phyloP scores from a whole-genome alignment of 148 eudicot species.

The Diospyros lotus region DNA sequence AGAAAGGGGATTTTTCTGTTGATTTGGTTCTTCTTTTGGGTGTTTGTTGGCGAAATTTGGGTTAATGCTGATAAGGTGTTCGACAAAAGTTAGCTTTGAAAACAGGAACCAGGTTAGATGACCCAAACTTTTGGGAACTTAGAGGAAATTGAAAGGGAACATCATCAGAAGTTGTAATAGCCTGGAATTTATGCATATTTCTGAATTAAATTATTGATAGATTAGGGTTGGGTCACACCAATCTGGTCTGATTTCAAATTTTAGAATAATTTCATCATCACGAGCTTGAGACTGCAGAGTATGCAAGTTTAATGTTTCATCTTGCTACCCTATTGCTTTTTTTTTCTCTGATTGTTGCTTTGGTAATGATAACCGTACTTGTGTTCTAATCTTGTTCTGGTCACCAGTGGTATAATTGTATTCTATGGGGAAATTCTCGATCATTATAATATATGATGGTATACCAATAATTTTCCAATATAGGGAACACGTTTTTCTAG shows the following conservation, averaged over 20 bases:
- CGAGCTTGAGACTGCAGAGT: too few relatives aligned
- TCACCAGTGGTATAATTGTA: too few relatives aligned
- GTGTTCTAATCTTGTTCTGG: too few relatives aligned
- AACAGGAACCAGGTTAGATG: neutral
- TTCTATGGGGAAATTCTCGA: too few relatives aligned
- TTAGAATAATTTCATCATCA: neutral
- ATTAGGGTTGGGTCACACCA: neutral
- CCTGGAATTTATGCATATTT: neutral
- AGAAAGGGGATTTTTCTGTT: neutral
- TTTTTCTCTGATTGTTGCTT: too few relatives aligned
- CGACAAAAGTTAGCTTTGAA: neutral
- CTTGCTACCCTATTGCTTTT: too few relatives aligned
- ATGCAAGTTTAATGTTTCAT: too few relatives aligned
- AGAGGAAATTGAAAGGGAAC: neutral
- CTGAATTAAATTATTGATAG: conserved; percentile 2
- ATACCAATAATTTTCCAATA: too few relatives aligned
- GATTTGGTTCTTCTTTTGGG: neutral
- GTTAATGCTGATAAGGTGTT: neutral
- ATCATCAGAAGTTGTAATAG: neutral
- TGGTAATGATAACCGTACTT: too few relatives aligned
- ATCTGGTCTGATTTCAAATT: neutral
- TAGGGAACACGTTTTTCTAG: too few relatives aligned
- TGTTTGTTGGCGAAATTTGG: neutral
- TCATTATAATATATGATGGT: too few relatives aligned
- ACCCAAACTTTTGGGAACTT: neutral